A percentile compares a stretch with the other conserved stretches of the same genome.
phyloP scores from a whole-genome alignment of 805 yeast genomes.

The Candida piceae region DNA sequence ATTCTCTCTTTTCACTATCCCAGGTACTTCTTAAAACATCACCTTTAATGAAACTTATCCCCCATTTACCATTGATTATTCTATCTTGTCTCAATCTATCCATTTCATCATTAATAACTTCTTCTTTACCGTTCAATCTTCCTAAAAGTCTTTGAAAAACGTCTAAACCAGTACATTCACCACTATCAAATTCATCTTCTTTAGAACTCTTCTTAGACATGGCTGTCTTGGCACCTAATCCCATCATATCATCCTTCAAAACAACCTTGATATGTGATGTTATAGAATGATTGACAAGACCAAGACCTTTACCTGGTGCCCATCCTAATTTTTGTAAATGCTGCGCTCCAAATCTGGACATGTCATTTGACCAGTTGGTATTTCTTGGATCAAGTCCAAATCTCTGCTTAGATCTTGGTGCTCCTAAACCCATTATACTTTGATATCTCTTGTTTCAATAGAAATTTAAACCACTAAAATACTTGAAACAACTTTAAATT shows the following conservation, averaged over 20 bases:
- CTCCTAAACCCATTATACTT: slow-evolving; percentile 89
- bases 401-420: slow-evolving; percentile 70
- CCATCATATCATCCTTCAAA: slow-evolving; percentile 76
- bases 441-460: background rate
- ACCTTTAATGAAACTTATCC: slow-evolving; percentile 81
- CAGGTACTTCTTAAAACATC: slow-evolving; percentile 80
- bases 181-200: slow-evolving; percentile 68
- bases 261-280: slow-evolving; percentile 80
- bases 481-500: too few species aligned
- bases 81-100: slow-evolving; percentile 64
- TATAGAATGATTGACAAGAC: slow-evolving; percentile 59
- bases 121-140: slow-evolving; percentile 81
- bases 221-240: slow-evolving; percentile 71
- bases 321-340: slow-evolving; percentile 82
- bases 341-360: slow-evolving; percentile 79
- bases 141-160: slow-evolving; percentile 90
- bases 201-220: slow-evolving; percentile 42
- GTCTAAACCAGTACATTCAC: slow-evolving; percentile 86
- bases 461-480: too few species aligned
- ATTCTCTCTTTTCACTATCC: slow-evolving; percentile 50
- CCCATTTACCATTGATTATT: slow-evolving; percentile 82
- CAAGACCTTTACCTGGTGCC: slow-evolving; percentile 89
- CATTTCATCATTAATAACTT: slow-evolving; percentile 54
- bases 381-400: slow-evolving; percentile 92
- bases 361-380: slow-evolving; percentile 89